Evolutionary conservation across 2,329 filamentous ascomycete genomes (phyloP), one percentile per base, ranked within the genome.

Genomic region (Fusarium fujikuroi): DNA sequence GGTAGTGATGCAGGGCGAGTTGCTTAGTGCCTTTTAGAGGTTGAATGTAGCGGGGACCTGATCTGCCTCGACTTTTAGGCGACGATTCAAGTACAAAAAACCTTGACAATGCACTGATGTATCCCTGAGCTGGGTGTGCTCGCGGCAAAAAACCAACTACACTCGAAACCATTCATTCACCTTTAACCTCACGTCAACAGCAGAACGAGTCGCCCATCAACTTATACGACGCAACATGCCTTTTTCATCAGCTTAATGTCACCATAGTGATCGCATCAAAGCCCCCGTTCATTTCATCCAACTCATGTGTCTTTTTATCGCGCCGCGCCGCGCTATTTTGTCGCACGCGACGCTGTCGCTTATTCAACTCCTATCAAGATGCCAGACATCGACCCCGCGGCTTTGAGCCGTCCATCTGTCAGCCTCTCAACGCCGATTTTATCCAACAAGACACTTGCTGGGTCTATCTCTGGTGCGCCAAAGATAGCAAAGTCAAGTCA

Each of bases 301-400:
- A 80, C 83, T 81, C 82, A 85, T 85, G 83, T 83, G 74, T 79
- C 78, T 66, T 75, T 78, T 80, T 73, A 79, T 77, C 80, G 80
- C 83, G 80, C 80, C 80, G 84, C 83, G 84, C 84, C 81, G 84
- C 82, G 84, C 84, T 81, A 73, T 71, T 79, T 77, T 78, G 81
- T 80, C 80, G 84, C 83, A 83, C 85, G 86, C 87, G 86, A 86
- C 85, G 76, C 75, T 69, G 77, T 76, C 77, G 75, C 74, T 79
- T 75, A 77, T 72, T 72, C 77, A 70, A 72, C 74, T 73, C 71
- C 63, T 69, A 70, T 75, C 78, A 79, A 77, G 74, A 92, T 92
- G 90, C 90, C 90, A 77, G 90, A 92, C 83, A 92, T 92, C 83
- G 90, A 92, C 85, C 90, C 90, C 78, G 89, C 90, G 84, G 90